Base-by-base conservation (phyloP, 345 rosid genomes). In the Brassica incana region DNA sequence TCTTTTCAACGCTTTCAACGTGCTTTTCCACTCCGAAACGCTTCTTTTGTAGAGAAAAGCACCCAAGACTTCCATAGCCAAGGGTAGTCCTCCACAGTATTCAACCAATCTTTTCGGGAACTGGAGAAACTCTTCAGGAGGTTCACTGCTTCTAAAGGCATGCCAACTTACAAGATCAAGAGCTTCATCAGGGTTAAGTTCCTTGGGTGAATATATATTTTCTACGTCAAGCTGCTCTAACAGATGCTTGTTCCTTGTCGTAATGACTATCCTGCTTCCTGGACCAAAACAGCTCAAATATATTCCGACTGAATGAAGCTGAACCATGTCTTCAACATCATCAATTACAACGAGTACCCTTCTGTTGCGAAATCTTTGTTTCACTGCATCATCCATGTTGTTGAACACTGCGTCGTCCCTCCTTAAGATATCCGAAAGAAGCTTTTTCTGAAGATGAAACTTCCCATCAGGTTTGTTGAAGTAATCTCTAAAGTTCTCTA, bases 51-150 rank as follows among this genome's bases (percentile, higher is more conserved):
- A 36, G 1, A 84, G 71, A 32, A 64, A 78, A 12, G 69, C 10
- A 64, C 82, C 75, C 67, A 81, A 60, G n/a, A 81, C 77, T 81
- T 71, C 72, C 29, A 81, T 12, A 50, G 86, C 84, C 60, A 84
- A 76, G 30, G 84, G 84, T 63, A 84, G 54, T 10, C 79, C 77
- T 43, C 29, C 72, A 50, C 83, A 81, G 8, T 75, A 65, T 50
- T 50, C 18, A 50, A 50, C 58, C 18, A 50, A 5, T 6, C n/a
- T n/a, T 50, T 50, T n/a, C 58, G 58, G n/a, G 58, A 50, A 6
- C 18, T 50, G 18, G 58, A 50, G 58, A 14, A 50, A 50, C 16
- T 50, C 58, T 50, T 14, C 58, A 50, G 56, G 56, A 50, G 16
- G 16, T 1, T 50, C 18, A 50, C 56, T 50, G 4, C 5, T 5